Base-by-base conservation (phyloP, 495 filamentous ascomycete species). In the Geoglossum glabrum region DNA sequence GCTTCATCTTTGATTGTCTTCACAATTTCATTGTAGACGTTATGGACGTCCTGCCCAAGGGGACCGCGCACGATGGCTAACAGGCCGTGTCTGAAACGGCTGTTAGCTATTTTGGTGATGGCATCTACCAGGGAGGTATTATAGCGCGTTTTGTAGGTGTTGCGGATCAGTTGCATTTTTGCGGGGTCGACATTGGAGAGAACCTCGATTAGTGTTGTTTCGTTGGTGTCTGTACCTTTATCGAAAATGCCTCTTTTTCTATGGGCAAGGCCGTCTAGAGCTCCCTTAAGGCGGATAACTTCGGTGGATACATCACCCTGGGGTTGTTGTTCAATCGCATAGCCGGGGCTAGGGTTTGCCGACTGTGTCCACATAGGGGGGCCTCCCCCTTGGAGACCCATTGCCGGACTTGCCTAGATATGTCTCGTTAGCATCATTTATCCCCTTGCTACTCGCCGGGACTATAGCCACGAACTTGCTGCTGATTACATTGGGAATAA, bases 231-330 rank as follows among this genome's bases (percentile, higher is more conserved):
- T n/a, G n/a, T n/a, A n/a, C n/a, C n/a, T n/a, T n/a, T n/a, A n/a
- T n/a, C n/a, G n/a, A n/a, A n/a, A n/a, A n/a, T n/a, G n/a, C n/a
- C n/a, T n/a, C n/a, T n/a, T n/a, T n/a, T n/a, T n/a, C n/a, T n/a
- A n/a, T n/a, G n/a, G n/a, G n/a, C 90, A 58, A 92, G 83, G 8
- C 90, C 87, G 71, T 93, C 93, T 85, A 94, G 94, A 1, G 90
- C 87, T 62, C 77, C 77, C 55, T 86, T 75, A 25, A 94, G 73
- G 9, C 68, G 74, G 52, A 87, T 77, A 0, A 86, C 85, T 58
- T 93, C 79, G 1, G 68, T 64, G 1, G 69, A 73, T 52, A 76
- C 80, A 58, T 89, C 80, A 62, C 56, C 56, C 11, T 28, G 34
- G 34, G 40, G 31, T 15, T 23, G 19, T n/a, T 21, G 56, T 13